Base-by-base conservation (phyloP, 2,329 filamentous ascomycete genomes). In the Fusarium continuum region DNA sequence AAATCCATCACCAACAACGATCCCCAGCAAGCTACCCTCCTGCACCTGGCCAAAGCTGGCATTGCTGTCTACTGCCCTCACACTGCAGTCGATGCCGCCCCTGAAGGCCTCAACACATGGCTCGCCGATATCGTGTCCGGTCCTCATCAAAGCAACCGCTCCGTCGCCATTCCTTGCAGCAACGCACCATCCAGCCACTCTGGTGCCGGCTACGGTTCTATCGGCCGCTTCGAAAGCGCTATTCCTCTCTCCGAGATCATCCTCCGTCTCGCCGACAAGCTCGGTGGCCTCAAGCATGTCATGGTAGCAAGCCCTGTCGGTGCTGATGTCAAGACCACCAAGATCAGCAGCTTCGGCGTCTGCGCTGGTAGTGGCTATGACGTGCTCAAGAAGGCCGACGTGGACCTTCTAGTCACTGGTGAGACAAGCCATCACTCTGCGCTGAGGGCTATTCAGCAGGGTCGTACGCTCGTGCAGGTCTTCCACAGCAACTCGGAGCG, bases 1-100 rank as follows among this genome's bases (percentile, higher is more conserved):
- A 99, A 97, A 78, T 90, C 91, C 64, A 81, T 99, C 73, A 96
- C 92, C 28, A 85, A 93, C 41, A 84, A 84, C 61, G 91, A 99
- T 73, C 85, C 92, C 9, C 95, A 98, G 76, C 95, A 99, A 74
- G 85, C 88, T 36, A 91, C 91, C 7, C 85, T 99, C 26, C 83
- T 99, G 5, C 86, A 89, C 38, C 85, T 99, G 11, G 91, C 90
- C 40, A 90, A 91, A 63, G 88, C 91, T 75, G 93, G 94, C 29
- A 92, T 99, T 70, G 96, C 93, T 65, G 93, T 99, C 53, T 99
- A 98, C 81, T 93, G 90, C 65, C 95, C 95, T 1, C 95, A 99
- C 78, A 99, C 95, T 1, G 94, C 95, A 13, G 87, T 98, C 36
- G 95, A 99, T 76, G 92, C 92, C 32, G 91, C 91, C 1, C 86